Base-by-base conservation (phyloP, 371 early-diverging fungal genomes). In the Choanephora cucurbitarum region DNA sequence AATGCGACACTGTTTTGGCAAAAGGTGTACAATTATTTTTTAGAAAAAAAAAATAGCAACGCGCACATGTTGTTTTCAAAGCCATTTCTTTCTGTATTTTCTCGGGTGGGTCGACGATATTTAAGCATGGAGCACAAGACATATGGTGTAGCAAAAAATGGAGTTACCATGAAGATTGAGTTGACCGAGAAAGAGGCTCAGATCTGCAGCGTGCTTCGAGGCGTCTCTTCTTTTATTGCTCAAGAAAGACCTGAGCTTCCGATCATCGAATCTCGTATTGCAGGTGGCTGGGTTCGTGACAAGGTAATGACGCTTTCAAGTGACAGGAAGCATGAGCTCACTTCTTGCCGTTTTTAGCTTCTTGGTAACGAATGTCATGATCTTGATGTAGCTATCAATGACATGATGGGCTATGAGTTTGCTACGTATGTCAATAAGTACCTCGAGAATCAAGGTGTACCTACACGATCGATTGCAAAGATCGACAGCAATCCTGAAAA, bases 261-360 rank as follows among this genome's bases (percentile, higher is more conserved):
- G 1, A 72, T 62, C 18, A 75, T 94, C 43, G 83, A 84, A 43
- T 80, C 94, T 46, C 79, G 99, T n/a, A 89, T 98, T 49, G 97
- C 96, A 22, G 99, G 99, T 55, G 99, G 99, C 9, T 99, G 99
- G 99, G 99, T 99, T 44, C 85, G 99, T 42, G 99, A 99, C 73
- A 99, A 98, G 85, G 91, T 90, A 75, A 34, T 3, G 2, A 28
- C 31, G 37, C 22, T 28, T 7, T 28, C 28, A 28, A 28, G 28
- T 28, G 28, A 28, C n/a, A n/a, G n/a, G 28, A 28, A 28, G 28
- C 28, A 5, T 28, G 18, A 17, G 28, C 14, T 28, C 4, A 21
- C 9, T 18, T 19, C 23, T 18, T 5, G 31, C 3, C 3, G 2
- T 13, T 10, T 31, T 11, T 37, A 95, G 93, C 77, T 99, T 14